A percentile compares a stretch with the other conserved stretches of the same genome.
Evolutionary conservation across 164 flowering plant genomes (phyloP).

Genomic region (Houttuynia cordata): DNA sequence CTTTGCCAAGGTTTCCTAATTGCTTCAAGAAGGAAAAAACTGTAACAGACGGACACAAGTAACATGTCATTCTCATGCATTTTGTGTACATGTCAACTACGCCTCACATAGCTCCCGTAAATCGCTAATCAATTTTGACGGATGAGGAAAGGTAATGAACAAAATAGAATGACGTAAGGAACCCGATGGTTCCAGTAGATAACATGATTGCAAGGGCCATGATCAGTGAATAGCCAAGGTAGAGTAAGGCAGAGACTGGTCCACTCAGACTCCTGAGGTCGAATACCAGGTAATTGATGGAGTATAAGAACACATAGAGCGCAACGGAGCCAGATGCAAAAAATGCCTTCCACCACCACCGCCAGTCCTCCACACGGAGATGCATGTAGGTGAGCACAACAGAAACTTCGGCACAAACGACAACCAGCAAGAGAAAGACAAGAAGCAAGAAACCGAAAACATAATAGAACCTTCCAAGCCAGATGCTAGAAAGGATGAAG

Average conservation of each 20-base stretch:
- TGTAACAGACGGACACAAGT: too few relatives aligned
- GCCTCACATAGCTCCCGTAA: slow-evolving; percentile 20
- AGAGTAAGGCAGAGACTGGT: slow-evolving; percentile 26
- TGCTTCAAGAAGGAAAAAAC: too few relatives aligned
- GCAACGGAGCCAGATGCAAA: slow-evolving; percentile 31
- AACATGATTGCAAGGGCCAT: slow-evolving; percentile 31
- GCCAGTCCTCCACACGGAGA: slow-evolving; percentile 34
- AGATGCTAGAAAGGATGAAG: slow-evolving; percentile 33
- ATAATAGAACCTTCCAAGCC: slow-evolving; percentile 35
- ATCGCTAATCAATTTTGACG: slow-evolving; percentile 21
- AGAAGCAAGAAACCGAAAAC: slow-evolving; percentile 31
- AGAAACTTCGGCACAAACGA: slow-evolving; percentile 32
- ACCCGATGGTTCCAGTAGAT: slow-evolving; percentile 29
- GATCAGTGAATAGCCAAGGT: slow-evolving; percentile 25
- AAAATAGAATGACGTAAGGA: slow-evolving; percentile 26
- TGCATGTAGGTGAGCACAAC: slow-evolving; percentile 36
- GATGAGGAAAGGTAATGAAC: slow-evolving; percentile 34
- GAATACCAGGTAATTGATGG: slow-evolving; percentile 26
- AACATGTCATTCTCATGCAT: not conserved
- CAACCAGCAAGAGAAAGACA: slow-evolving; percentile 24
- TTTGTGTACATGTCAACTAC: not conserved
- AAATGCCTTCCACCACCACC: slow-evolving; percentile 42
- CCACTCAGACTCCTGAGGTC: slow-evolving; percentile 28
- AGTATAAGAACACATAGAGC: slow-evolving; percentile 26
- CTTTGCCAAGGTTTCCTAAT: too few relatives aligned